Percentiles rank a stretch among this genome's conserved stretches.
These are phyloP conservation scores for Cucurbitaria berberidis DNA, from an alignment of 2,329 filamentous ascomycete genomes.

Conservation along the genomic window DNA sequence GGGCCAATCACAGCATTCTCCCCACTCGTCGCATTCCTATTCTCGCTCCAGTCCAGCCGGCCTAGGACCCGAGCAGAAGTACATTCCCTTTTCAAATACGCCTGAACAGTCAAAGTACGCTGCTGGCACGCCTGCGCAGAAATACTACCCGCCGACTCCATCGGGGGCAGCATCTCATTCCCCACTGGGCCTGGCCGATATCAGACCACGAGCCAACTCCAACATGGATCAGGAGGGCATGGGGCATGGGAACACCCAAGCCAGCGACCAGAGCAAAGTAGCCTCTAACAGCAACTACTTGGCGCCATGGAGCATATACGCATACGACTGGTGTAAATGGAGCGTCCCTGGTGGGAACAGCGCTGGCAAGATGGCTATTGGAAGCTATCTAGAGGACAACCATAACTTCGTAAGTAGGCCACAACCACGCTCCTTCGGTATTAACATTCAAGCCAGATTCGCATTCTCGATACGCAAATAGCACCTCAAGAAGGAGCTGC, in stretches of 20 bases:
- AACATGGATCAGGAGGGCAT: conserved; percentile 74
- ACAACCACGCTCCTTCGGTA: neutral
- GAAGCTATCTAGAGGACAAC: conserved; percentile 95
- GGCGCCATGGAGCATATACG: conserved; percentile 93
- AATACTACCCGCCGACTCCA: conserved; percentile 64
- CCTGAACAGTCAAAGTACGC: conserved; percentile 61
- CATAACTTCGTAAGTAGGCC: conserved; percentile 85
- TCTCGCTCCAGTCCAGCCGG: conserved; percentile 82
- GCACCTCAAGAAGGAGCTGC: conserved; percentile 70
- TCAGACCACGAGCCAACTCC: conserved; percentile 84
- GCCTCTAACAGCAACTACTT: conserved; percentile 87
- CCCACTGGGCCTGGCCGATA: conserved; percentile 88
- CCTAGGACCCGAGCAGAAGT: conserved; percentile 64
- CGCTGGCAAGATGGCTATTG: conserved; percentile 90
- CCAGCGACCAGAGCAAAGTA: conserved; percentile 70
- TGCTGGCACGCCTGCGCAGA: conserved; percentile 56
- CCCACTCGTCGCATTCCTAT: conserved; percentile 61
- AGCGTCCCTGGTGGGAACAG: conserved; percentile 71
- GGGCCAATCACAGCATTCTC: conserved; percentile 57
- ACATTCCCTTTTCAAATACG: conserved; percentile 68
- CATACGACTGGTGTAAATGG: conserved; percentile 99
- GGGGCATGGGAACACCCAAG: conserved; percentile 59
- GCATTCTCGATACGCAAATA: conserved; percentile 92
- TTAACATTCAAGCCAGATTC: conserved; percentile 67
- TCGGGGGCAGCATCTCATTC: conserved; percentile 75